Base-by-base conservation (phyloP, 345 rosid genomes). In the Laguncularia racemosa region DNA sequence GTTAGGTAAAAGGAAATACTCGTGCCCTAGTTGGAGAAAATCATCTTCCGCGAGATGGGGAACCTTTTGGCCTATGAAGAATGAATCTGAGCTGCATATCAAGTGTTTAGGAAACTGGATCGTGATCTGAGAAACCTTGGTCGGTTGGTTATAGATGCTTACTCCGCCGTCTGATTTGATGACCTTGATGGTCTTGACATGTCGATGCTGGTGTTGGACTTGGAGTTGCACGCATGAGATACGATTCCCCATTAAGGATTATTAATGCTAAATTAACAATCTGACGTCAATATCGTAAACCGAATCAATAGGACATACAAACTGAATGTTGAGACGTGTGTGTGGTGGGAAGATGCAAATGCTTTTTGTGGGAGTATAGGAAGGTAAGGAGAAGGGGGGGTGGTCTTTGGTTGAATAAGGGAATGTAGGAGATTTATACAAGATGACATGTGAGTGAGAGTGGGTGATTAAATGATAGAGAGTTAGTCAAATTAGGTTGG, bases 21-120 rank as follows among this genome's bases (percentile, higher is more conserved):
- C 77, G 45, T 78, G 74, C 16, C 95, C 95, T 4, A 69, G 77
- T 64, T 78, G 81, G 46, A 87, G 89, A 23, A 70, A 68, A 26
- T 87, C 91, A 64, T 70, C 55, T 47, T 62, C 79, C 0, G 91
- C 70, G 13, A 87, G 74, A 43, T 81, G 61, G 2, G 84, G 91
- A 10, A 82, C 82, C 56, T 78, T 84, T 52, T 80, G 91, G 9
- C 95, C 95, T 26, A 87, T 87, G 77, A 76, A 84, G 38, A 87
- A 76, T 0, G 72, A 70, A 59, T 84, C 87, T 0, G 87, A 84
- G 20, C 82, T 73, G 61, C 89, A 87, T 6, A 87, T 74, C 63
- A 76, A 53, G 70, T 87, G 95, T 56, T 82, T 84, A 0, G 89
- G 87, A 44, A 78, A 80, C 58, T 80, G 78, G 44, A 17, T 20